These are phyloP conservation scores for Fusarium sambucinum DNA, from an alignment of 2,329 filamentous ascomycete genomes.

Conservation along the genomic window DNA sequence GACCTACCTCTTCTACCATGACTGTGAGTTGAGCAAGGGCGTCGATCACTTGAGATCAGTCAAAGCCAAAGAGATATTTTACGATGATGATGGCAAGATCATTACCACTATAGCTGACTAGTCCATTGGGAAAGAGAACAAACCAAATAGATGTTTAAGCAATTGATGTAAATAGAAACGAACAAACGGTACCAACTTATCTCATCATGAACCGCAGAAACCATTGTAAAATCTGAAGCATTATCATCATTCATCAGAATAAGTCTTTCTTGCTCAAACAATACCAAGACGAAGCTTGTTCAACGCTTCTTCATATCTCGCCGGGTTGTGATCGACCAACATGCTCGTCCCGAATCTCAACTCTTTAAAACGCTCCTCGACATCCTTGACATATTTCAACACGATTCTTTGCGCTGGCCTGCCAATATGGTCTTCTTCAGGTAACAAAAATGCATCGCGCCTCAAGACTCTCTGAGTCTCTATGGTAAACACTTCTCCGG, in stretches of 20 bases:
- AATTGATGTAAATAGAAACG: constrained; percentile 1
- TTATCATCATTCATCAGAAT: constrained; percentile 15
- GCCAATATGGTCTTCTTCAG: constrained; percentile 65
- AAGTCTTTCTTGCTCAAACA: constrained; percentile 39
- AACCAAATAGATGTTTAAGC: neutral
- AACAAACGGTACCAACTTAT: neutral
- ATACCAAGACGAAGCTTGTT: constrained; percentile 68
- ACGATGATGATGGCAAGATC: constrained; percentile 75
- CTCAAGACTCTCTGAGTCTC: constrained; percentile 76
- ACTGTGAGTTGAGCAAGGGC: constrained; percentile 75
- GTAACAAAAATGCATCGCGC: constrained; percentile 70
- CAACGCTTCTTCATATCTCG: constrained; percentile 77
- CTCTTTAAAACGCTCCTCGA: constrained; percentile 77
- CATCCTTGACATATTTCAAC: constrained; percentile 77
- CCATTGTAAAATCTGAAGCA: constrained; percentile 10
- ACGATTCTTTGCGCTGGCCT: constrained; percentile 76
- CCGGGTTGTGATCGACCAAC: constrained; percentile 81
- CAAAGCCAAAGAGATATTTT: constrained; percentile 80
- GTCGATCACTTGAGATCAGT: constrained; percentile 79
- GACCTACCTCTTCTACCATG: constrained; percentile 84
- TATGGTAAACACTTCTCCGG: constrained; percentile 80
- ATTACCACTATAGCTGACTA: constrained; percentile 53
- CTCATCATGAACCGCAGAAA: neutral
- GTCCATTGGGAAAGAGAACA: neutral
- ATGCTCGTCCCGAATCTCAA: constrained; percentile 78